phyloP scores from a whole-genome alignment of 306 rosid species.

The Acacia acuminata region DNA sequence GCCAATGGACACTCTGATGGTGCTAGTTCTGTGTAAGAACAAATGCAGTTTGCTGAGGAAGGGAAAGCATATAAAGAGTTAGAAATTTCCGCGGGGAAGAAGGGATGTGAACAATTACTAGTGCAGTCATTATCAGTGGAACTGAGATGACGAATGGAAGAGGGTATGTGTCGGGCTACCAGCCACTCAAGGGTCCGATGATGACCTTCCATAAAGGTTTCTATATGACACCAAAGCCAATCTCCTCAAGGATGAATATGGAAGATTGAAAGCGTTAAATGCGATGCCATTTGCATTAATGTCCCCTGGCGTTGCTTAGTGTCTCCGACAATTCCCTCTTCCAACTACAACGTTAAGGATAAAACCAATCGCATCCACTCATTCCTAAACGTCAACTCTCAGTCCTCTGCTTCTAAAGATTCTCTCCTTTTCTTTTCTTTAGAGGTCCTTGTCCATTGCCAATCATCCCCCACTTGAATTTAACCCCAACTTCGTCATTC shows the following conservation, averaged over 20 bases:
- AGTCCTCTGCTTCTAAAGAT: not conserved
- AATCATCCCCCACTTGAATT: not conserved
- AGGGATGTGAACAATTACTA: not conserved
- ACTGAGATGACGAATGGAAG: not conserved
- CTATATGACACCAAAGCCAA: not conserved
- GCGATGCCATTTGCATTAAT: slow-evolving; percentile 21
- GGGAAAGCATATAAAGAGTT: not conserved
- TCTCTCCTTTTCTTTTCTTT: not conserved
- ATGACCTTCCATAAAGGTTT: not conserved
- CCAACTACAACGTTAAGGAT: not conserved
- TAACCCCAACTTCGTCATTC: not conserved
- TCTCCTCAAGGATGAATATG: not conserved
- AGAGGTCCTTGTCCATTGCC: not conserved
- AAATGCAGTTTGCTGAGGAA: not conserved
- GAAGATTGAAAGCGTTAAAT: not conserved
- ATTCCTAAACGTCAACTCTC: not conserved
- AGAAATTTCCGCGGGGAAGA: not conserved
- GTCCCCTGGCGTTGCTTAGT: slow-evolving; percentile 1
- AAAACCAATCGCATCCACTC: not conserved
- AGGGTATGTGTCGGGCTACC: not conserved
- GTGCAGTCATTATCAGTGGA: slow-evolving; percentile 5
- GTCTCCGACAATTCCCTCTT: slow-evolving; percentile 22
- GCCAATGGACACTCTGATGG: not conserved
- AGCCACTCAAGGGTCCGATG: not conserved
- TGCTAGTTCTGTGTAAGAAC: not conserved